Base-by-base conservation (phyloP, 352 stramenopile genomes). In the Phytophthora brassicae region DNA sequence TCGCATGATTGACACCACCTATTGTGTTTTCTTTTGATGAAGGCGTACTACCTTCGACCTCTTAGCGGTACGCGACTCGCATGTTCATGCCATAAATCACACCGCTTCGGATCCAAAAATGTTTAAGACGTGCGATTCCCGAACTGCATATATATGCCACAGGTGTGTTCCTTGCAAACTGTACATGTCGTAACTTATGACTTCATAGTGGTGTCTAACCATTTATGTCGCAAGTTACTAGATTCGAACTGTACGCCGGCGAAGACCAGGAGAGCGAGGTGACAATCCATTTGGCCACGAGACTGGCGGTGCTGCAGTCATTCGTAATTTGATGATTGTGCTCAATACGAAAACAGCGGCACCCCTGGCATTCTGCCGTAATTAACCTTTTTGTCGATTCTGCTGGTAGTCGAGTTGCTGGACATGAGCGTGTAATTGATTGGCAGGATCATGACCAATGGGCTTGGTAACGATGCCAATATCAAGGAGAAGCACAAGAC, bases 31-130 rank as follows among this genome's bases (percentile, higher is more conserved):
- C 33, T 3, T 39, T 39, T 39, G 33, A 39, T 13, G 33, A 39
- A 16, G 33, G 33, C 4, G 33, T 39, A n/a, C n/a, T n/a, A n/a
- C n/a, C n/a, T n/a, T n/a, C n/a, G n/a, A n/a, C n/a, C n/a, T n/a
- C n/a, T n/a, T n/a, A n/a, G n/a, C n/a, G n/a, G n/a, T n/a, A n/a
- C n/a, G n/a, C n/a, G n/a, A n/a, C n/a, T n/a, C n/a, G n/a, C n/a
- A n/a, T n/a, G n/a, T n/a, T n/a, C n/a, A n/a, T n/a, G n/a, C n/a
- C n/a, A n/a, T n/a, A n/a, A n/a, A 3, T 49, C 57, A 1, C 57
- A 60, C 11, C 42, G 58, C 6, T 68, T 64, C 52, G 60, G 53
- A 8, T 54, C 43, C 3, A 67, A n/a, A n/a, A n/a, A n/a, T n/a
- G n/a, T n/a, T n/a, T n/a, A n/a, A n/a, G n/a, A n/a, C n/a, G n/a